These are phyloP conservation scores for Trichoderma reesei DNA, from an alignment of 495 filamentous ascomycete genomes.

Conservation along the genomic window DNA sequence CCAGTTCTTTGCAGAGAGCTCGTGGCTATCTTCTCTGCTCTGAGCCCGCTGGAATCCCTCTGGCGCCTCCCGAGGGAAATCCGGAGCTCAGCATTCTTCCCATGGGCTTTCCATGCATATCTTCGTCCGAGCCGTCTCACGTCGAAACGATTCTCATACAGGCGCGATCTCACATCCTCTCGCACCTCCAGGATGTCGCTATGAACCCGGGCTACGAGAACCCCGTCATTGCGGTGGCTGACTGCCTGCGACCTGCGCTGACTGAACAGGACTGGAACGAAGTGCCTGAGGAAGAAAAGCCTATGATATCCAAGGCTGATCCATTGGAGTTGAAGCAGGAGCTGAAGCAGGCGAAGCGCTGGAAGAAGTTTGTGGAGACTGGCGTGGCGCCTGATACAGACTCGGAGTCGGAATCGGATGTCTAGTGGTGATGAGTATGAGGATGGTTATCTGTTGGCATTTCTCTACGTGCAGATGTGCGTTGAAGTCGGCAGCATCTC, in stretches of 20 bases:
- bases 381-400: background rate
- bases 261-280: background rate
- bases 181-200: conserved; percentile 12
- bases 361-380: conserved; percentile 8
- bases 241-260: background rate
- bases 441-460: too few relatives aligned
- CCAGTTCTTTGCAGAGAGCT: conserved; percentile 32
- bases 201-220: conserved; percentile 16
- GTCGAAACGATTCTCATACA: background rate
- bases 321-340: conserved; percentile 10
- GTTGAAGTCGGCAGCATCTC: too few relatives aligned
- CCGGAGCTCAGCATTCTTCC: background rate
- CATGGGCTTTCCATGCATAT: conserved; percentile 1
- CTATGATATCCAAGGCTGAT: background rate
- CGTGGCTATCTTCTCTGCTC: conserved; percentile 49
- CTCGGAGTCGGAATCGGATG: background rate
- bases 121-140: background rate
- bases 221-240: background rate
- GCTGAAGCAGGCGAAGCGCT: background rate
- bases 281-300: conserved; percentile 11
- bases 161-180: background rate
- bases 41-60: conserved; percentile 1
- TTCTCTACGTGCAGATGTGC: too few relatives aligned
- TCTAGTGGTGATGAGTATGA: too few relatives aligned
- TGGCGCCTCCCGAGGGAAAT: conserved; percentile 7